Base-by-base conservation (phyloP, 495 filamentous ascomycete species). In the Staphylotrichum tortipilum region DNA sequence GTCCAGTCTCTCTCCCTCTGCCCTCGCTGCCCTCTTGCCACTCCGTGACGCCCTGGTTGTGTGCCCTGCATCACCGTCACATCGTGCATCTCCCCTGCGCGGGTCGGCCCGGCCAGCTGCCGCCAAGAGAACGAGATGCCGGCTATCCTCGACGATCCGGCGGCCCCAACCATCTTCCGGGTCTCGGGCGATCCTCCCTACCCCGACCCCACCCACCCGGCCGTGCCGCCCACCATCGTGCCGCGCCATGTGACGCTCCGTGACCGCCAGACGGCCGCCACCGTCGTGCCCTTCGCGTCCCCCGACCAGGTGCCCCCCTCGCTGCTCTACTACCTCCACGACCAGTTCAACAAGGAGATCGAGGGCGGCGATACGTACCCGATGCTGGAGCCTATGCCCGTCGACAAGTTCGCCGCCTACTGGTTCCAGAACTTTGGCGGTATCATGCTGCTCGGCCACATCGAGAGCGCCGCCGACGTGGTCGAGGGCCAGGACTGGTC, bases 361-460 rank as follows among this genome's bases (percentile, higher is more conserved):
- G 89, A 94, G 62, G 85, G 86, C 62, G 92, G 92, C 29, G 89
- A 98, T 63, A 96, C 94, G 2, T 98, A 95, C 71, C 90, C 92
- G 35, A 90, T 96, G 83, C 79, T 86, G 50, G 83, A 88, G 22
- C 74, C 82, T 11, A 81, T 97, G 69, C 69, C 85, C 5, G 66
- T 85, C 18, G 78, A 82, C 3, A 80, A 82, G 34, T 98, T 97
- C 53, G 81, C 81, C 11, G 74, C 80, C 24, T 97, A 95, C 63
- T 98, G 92, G 92, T 94, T 98, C 63, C 86, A 88, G 52, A 94
- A 89, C 57, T 96, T 97, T 57, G 90, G 78, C 39, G 91, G 88
- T 8, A 79, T 98, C 53, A 96, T 97, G 91, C 70, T 97, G 2
- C 76, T 94, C 12, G 92, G 92, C 14, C 80, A 85, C 53, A 80